Percentiles rank a stretch among this genome's conserved stretches.
phyloP scores from a whole-genome alignment of 139 green algal genomes.

The Eudorina sp. region DNA sequence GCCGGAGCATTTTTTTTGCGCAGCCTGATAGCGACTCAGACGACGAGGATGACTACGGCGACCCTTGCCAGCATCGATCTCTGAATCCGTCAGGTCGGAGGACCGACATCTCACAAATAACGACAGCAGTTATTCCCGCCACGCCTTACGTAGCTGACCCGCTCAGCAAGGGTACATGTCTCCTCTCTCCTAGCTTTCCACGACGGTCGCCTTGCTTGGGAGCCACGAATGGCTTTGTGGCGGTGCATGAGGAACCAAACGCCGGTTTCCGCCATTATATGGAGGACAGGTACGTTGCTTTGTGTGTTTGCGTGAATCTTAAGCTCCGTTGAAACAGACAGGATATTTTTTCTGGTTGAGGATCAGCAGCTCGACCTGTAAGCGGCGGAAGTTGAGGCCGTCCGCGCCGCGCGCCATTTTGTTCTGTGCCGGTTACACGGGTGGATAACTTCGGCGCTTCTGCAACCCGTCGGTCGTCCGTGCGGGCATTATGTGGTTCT shows the following conservation, averaged over 20 bases:
- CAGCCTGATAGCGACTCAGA: constrained; percentile 25
- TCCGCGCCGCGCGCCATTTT: too few relatives aligned
- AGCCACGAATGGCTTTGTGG: not conserved
- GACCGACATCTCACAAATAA: not conserved
- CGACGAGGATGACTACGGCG: not conserved
- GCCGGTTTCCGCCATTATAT: constrained; percentile 29
- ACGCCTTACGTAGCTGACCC: not conserved
- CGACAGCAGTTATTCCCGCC: not conserved
- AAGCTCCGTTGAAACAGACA: too few relatives aligned
- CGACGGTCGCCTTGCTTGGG: not conserved
- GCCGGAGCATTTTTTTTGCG: constrained; percentile 14
- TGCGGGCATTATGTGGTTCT: too few relatives aligned
- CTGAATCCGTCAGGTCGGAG: not conserved
- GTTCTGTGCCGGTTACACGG: too few relatives aligned
- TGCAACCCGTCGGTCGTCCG: too few relatives aligned
- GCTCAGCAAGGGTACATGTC: not conserved
- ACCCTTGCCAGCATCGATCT: not conserved
- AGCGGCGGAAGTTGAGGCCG: too few relatives aligned
- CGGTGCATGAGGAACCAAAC: constrained; percentile 38
- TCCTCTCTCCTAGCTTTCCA: constrained; percentile 20
- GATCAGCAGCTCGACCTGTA: too few relatives aligned
- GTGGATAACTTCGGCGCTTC: too few relatives aligned
- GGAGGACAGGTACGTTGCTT: constrained; percentile 24
- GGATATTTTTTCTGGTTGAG: too few relatives aligned
- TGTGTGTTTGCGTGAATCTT: not conserved